A percentile compares a stretch with the other conserved stretches of the same genome.
These are phyloP conservation scores for Lactuca sativa DNA, from an alignment of 129 eudicot species.

Conservation along the genomic window DNA sequence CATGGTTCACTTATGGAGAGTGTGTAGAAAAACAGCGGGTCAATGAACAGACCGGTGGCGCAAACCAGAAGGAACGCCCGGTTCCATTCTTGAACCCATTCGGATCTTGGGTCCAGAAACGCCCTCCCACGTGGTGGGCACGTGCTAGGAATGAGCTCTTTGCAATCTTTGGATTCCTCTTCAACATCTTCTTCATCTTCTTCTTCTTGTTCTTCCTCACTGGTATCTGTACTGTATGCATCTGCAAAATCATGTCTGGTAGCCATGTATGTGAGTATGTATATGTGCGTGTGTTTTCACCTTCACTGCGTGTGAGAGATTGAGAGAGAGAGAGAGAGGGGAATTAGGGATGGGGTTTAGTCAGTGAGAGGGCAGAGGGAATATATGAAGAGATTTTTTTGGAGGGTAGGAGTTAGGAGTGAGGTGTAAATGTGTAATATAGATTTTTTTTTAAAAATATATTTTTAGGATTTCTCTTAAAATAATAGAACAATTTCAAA, in stretches of 20 bases:
- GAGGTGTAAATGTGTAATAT: not conserved
- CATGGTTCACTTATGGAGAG: constrained; percentile 69
- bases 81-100: constrained; percentile 90
- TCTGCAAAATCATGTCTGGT: constrained; percentile 36
- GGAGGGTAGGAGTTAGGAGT: constrained; percentile 23
- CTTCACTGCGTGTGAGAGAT: constrained; percentile 18
- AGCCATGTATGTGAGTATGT: constrained; percentile 23
- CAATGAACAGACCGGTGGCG: constrained; percentile 80
- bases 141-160: constrained; percentile 7
- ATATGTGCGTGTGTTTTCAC: constrained; percentile 34
- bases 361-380: constrained; percentile 21
- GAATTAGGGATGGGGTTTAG: constrained; percentile 9
- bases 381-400: constrained; percentile 38
- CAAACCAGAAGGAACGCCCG: constrained; percentile 80
- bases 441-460: not conserved
- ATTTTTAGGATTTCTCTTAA: not conserved
- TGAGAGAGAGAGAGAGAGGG: not conserved
- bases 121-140: constrained; percentile 30
- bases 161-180: constrained; percentile 11
- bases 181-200: constrained; percentile 15
- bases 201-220: constrained; percentile 21
- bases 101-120: constrained; percentile 60
- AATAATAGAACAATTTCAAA: not conserved
- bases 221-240: constrained; percentile 28
- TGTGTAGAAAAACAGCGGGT: constrained; percentile 87